A percentile compares a stretch with the other conserved stretches of the same genome.
Conservation (phyloP, 2,329 filamentous ascomycete genomes). For the Fusarium sp. region DNA sequence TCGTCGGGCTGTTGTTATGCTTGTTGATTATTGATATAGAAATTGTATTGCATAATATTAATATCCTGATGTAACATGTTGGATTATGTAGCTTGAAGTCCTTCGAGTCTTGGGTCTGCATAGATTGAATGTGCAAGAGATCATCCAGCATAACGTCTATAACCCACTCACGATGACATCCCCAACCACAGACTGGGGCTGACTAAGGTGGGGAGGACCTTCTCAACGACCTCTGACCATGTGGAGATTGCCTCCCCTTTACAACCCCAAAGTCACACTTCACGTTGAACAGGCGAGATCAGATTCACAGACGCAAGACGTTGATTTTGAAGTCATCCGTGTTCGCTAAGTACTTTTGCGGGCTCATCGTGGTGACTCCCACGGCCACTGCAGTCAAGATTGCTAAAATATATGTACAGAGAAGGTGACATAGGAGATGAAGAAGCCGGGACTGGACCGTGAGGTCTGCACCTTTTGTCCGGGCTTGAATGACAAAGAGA, state of each 20-base stretch:
- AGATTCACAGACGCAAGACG: background rate
- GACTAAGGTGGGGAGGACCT: conserved; percentile 24
- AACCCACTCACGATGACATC: background rate
- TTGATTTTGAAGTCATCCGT: conserved; percentile 3
- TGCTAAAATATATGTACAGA: conserved; percentile 31
- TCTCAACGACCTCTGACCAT: conserved; percentile 15
- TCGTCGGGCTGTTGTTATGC: background rate
- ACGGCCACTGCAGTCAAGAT: conserved; percentile 10
- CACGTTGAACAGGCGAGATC: background rate
- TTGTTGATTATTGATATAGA: background rate
- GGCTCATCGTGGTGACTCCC: background rate
- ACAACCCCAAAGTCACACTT: background rate
- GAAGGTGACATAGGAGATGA: conserved; percentile 29
- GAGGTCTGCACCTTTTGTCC: conserved; percentile 16
- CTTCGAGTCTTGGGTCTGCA: background rate
- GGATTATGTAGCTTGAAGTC: background rate
- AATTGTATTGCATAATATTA: background rate
- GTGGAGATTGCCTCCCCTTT: background rate
- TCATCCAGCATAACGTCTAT: background rate
- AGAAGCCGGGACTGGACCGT: conserved; percentile 4
- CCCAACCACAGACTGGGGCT: conserved; percentile 2
- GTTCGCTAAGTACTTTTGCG: conserved; percentile 25
- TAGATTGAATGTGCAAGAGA: background rate
- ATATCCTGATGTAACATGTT: background rate
- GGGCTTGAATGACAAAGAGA: conserved; percentile 1